phyloP scores from a whole-genome alignment of 2,329 filamentous ascomycete species.

The Lachnellula arida region DNA sequence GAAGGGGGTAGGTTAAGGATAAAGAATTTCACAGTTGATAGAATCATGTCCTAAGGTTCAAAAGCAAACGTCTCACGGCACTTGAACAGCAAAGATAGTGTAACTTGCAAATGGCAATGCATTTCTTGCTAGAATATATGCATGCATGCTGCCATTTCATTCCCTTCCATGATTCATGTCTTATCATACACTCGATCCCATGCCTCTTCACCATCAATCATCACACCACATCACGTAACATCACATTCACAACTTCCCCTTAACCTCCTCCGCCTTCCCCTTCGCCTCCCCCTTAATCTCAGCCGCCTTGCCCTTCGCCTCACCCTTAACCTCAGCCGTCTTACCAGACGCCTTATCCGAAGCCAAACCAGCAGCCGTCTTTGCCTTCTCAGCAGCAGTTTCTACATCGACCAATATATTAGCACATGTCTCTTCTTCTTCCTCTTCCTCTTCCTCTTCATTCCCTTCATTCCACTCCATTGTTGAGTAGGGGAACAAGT shows the following conservation, averaged over 20 bases:
- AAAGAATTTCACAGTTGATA: neutral
- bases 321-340: slow-evolving; percentile 35
- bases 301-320: slow-evolving; percentile 42
- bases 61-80: too few relatives aligned
- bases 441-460: neutral
- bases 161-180: too few relatives aligned
- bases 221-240: neutral
- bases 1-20: neutral
- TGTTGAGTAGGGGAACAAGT: neutral
- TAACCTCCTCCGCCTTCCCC: slow-evolving; percentile 35
- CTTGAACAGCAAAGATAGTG: too few relatives aligned
- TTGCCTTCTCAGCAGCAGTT: slow-evolving; percentile 42
- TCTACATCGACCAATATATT: slow-evolving; percentile 21
- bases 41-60: too few relatives aligned
- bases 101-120: too few relatives aligned
- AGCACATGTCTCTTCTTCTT: too few relatives aligned
- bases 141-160: too few relatives aligned
- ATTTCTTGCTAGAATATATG: too few relatives aligned
- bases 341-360: slow-evolving; percentile 35
- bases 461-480: neutral
- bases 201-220: too few relatives aligned
- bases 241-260: neutral
- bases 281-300: slow-evolving; percentile 35
- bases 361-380: slow-evolving; percentile 38
- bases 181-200: too few relatives aligned